Percentiles rank a stretch among this genome's conserved stretches.
Evolutionary conservation across 805 yeast genomes (phyloP).

Genomic region (Clavispora santaluciae): DNA sequence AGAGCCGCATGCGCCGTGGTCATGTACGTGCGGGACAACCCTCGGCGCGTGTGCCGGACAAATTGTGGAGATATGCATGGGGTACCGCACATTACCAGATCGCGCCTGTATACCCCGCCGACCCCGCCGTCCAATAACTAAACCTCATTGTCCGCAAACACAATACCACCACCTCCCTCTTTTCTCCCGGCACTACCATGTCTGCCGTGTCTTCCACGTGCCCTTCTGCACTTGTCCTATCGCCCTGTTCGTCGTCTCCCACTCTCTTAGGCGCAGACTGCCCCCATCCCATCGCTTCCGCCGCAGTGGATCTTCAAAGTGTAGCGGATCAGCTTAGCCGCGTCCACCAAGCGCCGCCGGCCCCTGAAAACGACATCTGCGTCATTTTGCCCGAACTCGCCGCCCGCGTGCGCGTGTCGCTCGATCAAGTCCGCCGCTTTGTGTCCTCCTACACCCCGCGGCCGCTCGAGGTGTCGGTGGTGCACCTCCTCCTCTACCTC

Average conservation of each 20-base stretch:
- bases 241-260: conserved; percentile 14
- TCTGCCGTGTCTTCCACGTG: neutral
- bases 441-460: conserved; percentile 1
- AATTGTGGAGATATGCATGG: neutral
- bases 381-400: conserved; percentile 12
- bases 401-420: conserved; percentile 5
- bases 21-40: no score
- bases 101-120: neutral
- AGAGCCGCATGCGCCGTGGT: no score
- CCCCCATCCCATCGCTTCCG: no score
- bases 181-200: neutral
- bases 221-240: neutral
- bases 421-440: conserved; percentile 7
- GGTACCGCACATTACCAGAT: neutral
- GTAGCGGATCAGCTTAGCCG: no score
- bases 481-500: conserved; percentile 12
- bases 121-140: neutral
- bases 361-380: neutral
- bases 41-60: no score
- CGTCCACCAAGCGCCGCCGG: no score
- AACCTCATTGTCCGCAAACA: no score
- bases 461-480: conserved; percentile 1
- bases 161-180: neutral
- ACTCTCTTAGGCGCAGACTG: neutral
- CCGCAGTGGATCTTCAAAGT: no score